These are phyloP conservation scores for Seiridium unicorne DNA, from an alignment of 2,329 filamentous ascomycete genomes.

Conservation along the genomic window DNA sequence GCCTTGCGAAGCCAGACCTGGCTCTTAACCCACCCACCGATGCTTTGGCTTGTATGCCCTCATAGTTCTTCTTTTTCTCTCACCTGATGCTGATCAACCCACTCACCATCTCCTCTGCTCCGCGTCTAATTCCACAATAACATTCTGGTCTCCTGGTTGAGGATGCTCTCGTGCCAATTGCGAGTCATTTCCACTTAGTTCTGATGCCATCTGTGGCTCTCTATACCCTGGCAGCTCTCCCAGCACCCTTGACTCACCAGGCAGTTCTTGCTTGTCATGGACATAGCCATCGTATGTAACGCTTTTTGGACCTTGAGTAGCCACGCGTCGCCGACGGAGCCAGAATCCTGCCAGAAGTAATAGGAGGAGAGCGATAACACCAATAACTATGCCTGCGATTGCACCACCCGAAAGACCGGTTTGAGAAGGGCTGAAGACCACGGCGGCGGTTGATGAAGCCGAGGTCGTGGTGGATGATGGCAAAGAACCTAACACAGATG, in stretches of 20 bases:
- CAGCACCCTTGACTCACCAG: background rate
- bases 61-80: background rate
- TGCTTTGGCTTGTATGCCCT: background rate
- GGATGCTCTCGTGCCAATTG: background rate
- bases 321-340: background rate
- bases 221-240: background rate
- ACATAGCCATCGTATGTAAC: background rate
- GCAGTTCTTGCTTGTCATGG: background rate
- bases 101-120: background rate
- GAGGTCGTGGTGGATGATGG: background rate
- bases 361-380: background rate
- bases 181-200: background rate
- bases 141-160: background rate
- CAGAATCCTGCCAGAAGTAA: background rate
- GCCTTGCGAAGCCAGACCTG: background rate
- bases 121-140: background rate
- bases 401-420: background rate
- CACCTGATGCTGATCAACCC: background rate
- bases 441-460: background rate
- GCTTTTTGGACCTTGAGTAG: background rate
- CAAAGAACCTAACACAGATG: background rate
- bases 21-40: background rate
- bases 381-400: background rate
- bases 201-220: background rate
- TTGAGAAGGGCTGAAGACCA: background rate